Percentiles rank a stretch among this genome's conserved stretches.
phyloP scores from a whole-genome alignment of 2,329 filamentous ascomycete species.

The Orbilia javanica region DNA sequence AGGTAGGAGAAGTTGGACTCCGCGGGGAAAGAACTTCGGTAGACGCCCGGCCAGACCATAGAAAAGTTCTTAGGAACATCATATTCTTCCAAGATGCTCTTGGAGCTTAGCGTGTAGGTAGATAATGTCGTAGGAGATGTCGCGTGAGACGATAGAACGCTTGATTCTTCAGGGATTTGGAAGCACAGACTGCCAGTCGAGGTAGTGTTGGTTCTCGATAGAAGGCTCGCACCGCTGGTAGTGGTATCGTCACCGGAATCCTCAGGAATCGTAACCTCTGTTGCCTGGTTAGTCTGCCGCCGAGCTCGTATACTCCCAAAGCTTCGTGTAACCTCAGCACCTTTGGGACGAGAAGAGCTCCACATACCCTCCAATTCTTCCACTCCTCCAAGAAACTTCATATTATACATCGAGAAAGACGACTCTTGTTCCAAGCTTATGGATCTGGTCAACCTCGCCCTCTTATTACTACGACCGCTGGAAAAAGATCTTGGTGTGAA shows the following conservation, averaged over 20 bases:
- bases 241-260: constrained; percentile 50
- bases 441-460: constrained; percentile 39
- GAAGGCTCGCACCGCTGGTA: constrained; percentile 39
- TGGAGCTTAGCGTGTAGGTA: constrained; percentile 35
- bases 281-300: constrained; percentile 10
- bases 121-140: constrained; percentile 35
- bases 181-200: constrained; percentile 54
- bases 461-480: constrained; percentile 28
- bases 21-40: constrained; percentile 84
- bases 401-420: constrained; percentile 37
- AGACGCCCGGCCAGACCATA: constrained; percentile 78
- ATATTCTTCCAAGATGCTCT: constrained; percentile 52
- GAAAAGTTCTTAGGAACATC: constrained; percentile 75
- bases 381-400: constrained; percentile 48
- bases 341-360: background rate
- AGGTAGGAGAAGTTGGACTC: constrained; percentile 79
- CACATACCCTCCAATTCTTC: constrained; percentile 51
- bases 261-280: constrained; percentile 38
- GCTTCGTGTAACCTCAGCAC: constrained; percentile 23
- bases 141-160: background rate
- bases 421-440: constrained; percentile 44
- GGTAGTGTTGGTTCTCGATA: constrained; percentile 52
- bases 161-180: constrained; percentile 37
- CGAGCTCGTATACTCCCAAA: background rate
- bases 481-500: constrained; percentile 37